Base-by-base conservation (phyloP, 192 early-diverging fungal species). In the Gryganskiella cystojenkinii region DNA sequence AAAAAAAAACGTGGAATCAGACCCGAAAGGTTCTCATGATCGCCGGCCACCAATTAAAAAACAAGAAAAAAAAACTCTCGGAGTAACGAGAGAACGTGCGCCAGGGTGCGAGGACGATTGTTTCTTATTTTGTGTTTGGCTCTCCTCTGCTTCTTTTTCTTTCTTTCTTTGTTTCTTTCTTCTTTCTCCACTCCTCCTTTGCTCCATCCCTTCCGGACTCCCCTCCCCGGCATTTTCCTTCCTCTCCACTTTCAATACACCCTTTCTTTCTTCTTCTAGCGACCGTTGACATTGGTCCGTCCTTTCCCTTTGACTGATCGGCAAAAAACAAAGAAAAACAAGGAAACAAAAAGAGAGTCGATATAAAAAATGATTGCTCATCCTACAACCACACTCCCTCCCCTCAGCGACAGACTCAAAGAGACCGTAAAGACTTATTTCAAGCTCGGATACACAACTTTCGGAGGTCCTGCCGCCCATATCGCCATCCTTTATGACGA, bases 401-500 rank as follows among this genome's bases (percentile, higher is more conserved):
- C 72, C 8, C 60, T 56, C 35, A 76, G 52, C 19, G 60, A 76
- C 6, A 57, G 80, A 6, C 59, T 82, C 3, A 42, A 45, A 27
- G 72, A 80, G 34, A 63, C 30, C 13, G 40, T 71, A 22, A 33
- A 31, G 1, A 66, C 72, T 4, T 81, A 60, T 51, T 71, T 89
- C 46, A 88, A 90, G 17, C 78, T 92, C 10, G 64, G 75, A 2
- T 83, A 81, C 60, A 85, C 82, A 3, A 83, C 89, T 0, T 91
- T 91, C 58, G 90, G 90, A 33, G 90, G 90, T 4, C 89, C 91
- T 4, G 80, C 51, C n/a, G 87, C 86, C 2, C 85, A 90, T 54
- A 80, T 90, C 22, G 89, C 84, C 24, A 62, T 91, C 31, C 66
- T 90, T 9, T 80, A 86, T 51, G 80, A 87, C 37, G 62, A 82